Percentiles rank a stretch among this genome's conserved stretches.
Conservation (phyloP, 345 rosid genomes). For the Ailanthus altissimus region DNA sequence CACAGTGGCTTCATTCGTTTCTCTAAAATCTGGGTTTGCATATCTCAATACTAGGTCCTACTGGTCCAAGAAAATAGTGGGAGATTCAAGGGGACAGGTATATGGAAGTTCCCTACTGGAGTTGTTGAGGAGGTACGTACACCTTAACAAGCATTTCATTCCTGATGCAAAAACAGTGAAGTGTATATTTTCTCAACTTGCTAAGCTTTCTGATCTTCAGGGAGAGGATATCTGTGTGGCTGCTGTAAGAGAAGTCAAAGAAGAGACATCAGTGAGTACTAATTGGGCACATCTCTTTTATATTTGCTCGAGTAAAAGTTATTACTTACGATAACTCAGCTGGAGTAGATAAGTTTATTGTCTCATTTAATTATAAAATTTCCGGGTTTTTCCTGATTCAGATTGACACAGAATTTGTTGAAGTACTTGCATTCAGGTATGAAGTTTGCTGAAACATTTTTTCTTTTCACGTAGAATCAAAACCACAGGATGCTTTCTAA, state of each 20-base stretch:
- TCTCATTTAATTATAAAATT: background rate
- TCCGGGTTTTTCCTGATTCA: conserved; percentile 32
- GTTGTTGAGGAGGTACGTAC: conserved; percentile 66
- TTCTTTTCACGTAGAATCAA: background rate
- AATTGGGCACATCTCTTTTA: background rate
- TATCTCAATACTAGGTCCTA: conserved; percentile 47
- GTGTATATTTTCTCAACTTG: conserved; percentile 2
- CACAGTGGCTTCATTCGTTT: background rate
- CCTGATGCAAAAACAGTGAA: background rate
- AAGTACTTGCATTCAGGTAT: conserved; percentile 87
- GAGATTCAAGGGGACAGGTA: conserved; percentile 50
- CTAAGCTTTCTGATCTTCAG: conserved; percentile 36
- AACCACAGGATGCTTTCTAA: background rate
- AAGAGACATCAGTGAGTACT: conserved; percentile 85
- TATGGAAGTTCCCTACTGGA: conserved; percentile 92
- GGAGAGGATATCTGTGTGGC: conserved; percentile 81
- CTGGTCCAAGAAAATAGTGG: conserved; percentile 86
- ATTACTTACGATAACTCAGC: background rate
- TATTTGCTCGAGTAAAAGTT: background rate
- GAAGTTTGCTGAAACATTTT: background rate
- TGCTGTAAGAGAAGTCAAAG: conserved; percentile 86
- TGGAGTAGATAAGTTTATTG: background rate
- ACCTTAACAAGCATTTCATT: background rate
- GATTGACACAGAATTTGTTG: conserved; percentile 76
- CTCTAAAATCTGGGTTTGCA: background rate